Evolutionary conservation across 2,329 filamentous ascomycete genomes (phyloP), one percentile per base, ranked within the genome.

Genomic region (Talaromyces sp.): DNA sequence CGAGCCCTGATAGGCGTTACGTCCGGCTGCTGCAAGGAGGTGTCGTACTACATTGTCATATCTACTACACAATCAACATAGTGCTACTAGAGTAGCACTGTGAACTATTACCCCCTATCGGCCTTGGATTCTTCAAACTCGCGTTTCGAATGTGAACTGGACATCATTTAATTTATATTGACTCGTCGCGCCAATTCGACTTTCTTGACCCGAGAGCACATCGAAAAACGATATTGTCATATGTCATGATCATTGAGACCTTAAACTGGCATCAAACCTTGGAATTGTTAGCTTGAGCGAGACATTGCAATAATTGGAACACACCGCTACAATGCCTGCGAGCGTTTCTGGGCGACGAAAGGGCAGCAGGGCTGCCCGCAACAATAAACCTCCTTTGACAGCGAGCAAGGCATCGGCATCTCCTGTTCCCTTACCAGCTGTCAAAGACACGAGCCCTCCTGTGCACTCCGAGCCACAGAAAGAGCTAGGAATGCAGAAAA

Each of bases 331-430:
- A 27, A 66, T 66, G 64, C 27, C 64, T 25, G 47, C 59, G 34
- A 66, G 60, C 47, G 34, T 66, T 43, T 49, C 64, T 27, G 53
- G 59, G 54, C 64, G 64, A 45, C 64, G 59, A 61, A 66, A 66
- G 64, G 53, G 45, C 59, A 63, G 29, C 53, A 63, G 61, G 36
- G 40, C 38, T 45, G n/a, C 36, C 15, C 49, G 61, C 61, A 25
- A 38, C 25, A 51, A 59, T 19, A 59, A 40, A 22, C 34, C 34
- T 19, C 13, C 56, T 19, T 51, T 29, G 51, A 38, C 54, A 45
- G n/a, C 53, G 15, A 59, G 22, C 25, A 53, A 59, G 45, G 43
- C 45, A 11, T 11, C 17, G n/a, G n/a, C 31, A 5, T 43, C 22
- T 38, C 29, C 59, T 34, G 45, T 51, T 43, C 10, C 43, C 27